Percentiles rank a stretch among this genome's conserved stretches.
Evolutionary conservation across 441 rosid species (phyloP).

Genomic region (Eruca vesicaria): DNA sequence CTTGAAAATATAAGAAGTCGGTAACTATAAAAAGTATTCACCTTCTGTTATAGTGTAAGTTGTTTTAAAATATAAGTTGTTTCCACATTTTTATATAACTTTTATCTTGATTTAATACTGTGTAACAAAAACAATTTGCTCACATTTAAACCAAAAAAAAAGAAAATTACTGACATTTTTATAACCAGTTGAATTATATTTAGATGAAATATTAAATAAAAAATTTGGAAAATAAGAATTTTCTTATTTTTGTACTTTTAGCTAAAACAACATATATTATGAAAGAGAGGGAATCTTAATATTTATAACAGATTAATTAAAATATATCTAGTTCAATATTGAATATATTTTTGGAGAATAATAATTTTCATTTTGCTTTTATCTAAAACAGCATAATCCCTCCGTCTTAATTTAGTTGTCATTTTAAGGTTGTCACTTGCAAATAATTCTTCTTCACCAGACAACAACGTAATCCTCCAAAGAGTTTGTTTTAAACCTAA

Average conservation of each 20-base stretch:
- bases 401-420: too few species aligned
- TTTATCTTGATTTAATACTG: not conserved
- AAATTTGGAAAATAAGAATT: not conserved
- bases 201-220: not conserved
- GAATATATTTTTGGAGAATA: not conserved
- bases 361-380: not conserved
- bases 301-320: not conserved
- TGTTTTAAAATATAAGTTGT: not conserved
- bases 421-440: too few species aligned
- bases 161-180: not conserved
- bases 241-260: not conserved
- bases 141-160: too few species aligned
- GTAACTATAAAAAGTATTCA: not conserved
- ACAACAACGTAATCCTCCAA: too few species aligned
- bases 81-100: not conserved
- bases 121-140: too few species aligned
- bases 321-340: not conserved
- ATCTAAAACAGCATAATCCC: not conserved
- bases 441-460: too few species aligned
- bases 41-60: not conserved
- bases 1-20: not conserved
- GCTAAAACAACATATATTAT: not conserved
- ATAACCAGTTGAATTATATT: not conserved
- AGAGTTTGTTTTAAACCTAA: too few species aligned
- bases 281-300: not conserved